phyloP scores from a whole-genome alignment of 805 yeast species.

The Cephaloascus albidus region DNA sequence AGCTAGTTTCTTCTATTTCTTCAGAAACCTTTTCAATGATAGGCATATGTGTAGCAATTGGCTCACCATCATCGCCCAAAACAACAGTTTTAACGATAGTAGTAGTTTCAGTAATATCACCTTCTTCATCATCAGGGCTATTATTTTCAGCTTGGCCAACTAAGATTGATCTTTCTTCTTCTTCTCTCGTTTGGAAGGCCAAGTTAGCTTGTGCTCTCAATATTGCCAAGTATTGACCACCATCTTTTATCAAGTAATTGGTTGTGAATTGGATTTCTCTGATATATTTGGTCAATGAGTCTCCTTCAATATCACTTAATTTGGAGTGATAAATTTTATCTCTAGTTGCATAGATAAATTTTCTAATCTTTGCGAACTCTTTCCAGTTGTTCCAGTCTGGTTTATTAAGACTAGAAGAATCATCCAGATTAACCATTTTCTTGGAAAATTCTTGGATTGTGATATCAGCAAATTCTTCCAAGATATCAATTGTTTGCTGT shows the following conservation, averaged over 20 bases:
- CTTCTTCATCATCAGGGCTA: neutral
- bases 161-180: conserved; percentile 25
- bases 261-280: conserved; percentile 34
- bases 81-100: neutral
- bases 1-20: too few relatives aligned
- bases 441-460: conserved; percentile 57
- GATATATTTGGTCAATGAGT: conserved; percentile 25
- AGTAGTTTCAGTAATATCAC: neutral
- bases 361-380: conserved; percentile 47
- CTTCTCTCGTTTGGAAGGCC: conserved; percentile 47
- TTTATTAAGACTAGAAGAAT: conserved; percentile 8
- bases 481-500: conserved; percentile 47
- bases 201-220: conserved; percentile 50
- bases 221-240: conserved; percentile 40
- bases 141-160: neutral
- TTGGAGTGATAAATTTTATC: conserved; percentile 32
- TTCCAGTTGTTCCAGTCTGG: conserved; percentile 48
- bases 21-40: too few relatives aligned
- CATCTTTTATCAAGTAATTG: conserved; percentile 43
- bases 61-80: neutral
- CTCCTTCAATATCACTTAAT: conserved; percentile 20
- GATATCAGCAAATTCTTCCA: conserved; percentile 68
- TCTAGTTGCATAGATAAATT: conserved; percentile 41
- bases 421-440: conserved; percentile 34
- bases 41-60: neutral